These are phyloP conservation scores for Pyrenophora graminea DNA, from an alignment of 2,329 filamentous ascomycete genomes.

Conservation along the genomic window DNA sequence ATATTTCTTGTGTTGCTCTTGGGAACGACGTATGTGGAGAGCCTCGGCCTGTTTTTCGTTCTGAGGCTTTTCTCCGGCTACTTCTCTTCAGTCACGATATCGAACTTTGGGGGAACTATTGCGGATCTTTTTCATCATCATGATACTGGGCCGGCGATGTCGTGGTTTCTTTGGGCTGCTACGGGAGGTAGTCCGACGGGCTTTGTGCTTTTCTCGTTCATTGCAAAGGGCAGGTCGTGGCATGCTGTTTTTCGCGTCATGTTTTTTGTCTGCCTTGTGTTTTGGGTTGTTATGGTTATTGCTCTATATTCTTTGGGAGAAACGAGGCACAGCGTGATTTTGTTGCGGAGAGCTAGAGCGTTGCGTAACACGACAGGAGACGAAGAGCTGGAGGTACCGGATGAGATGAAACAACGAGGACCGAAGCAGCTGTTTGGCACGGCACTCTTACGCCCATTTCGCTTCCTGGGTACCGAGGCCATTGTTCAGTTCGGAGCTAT, in stretches of 20 bases:
- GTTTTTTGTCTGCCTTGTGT: constrained; percentile 50
- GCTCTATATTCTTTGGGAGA: constrained; percentile 48
- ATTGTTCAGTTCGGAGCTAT: constrained; percentile 55
- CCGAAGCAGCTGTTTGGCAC: constrained; percentile 48
- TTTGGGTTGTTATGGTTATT: constrained; percentile 51
- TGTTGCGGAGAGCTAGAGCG: constrained; percentile 42
- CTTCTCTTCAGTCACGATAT: constrained; percentile 49
- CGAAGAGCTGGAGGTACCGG: constrained; percentile 41
- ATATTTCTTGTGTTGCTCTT: constrained; percentile 51
- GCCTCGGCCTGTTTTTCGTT: constrained; percentile 49
- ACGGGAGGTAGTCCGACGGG: constrained; percentile 53
- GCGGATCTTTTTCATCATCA: constrained; percentile 52
- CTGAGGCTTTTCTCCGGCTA: constrained; percentile 53
- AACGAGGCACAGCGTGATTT: constrained; percentile 52
- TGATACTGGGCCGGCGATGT: constrained; percentile 50
- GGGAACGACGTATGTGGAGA: constrained; percentile 50
- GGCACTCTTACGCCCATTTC: constrained; percentile 53
- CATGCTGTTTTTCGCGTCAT: constrained; percentile 53
- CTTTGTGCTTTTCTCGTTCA: constrained; percentile 53
- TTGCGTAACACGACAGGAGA: constrained; percentile 34
- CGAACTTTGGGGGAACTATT: constrained; percentile 51
- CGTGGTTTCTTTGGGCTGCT: constrained; percentile 53
- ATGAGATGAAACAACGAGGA: constrained; percentile 46
- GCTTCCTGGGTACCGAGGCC: constrained; percentile 53
- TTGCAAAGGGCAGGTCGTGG: constrained; percentile 52